Evolutionary conservation across 495 filamentous ascomycete genomes (phyloP).

Genomic region (Daldinia concentrica): DNA sequence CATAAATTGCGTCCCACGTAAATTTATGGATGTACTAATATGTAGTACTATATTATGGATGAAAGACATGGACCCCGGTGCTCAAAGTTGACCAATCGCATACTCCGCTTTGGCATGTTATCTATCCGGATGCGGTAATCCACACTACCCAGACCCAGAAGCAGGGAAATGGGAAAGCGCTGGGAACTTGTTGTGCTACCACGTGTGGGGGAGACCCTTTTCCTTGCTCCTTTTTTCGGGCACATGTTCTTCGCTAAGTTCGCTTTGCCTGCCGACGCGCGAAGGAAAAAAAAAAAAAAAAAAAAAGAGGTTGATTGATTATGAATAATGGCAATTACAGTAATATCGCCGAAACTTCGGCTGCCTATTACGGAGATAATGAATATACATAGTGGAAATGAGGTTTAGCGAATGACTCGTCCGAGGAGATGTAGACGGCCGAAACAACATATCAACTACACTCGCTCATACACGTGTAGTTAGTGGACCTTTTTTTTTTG

Average conservation of each 20-base stretch:
- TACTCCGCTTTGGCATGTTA: background rate
- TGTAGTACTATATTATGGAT: constrained; percentile 1
- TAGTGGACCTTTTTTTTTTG: background rate
- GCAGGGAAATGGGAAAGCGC: background rate
- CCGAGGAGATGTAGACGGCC: background rate
- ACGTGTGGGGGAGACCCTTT: constrained; percentile 24
- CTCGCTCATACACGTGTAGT: constrained; percentile 1
- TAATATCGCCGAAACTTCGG: constrained; percentile 14
- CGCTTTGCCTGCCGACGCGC: constrained; percentile 19
- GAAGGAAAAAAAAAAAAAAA: background rate
- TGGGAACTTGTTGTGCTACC: constrained; percentile 24
- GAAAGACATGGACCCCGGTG: constrained; percentile 24
- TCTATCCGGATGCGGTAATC: constrained; percentile 36
- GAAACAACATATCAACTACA: background rate
- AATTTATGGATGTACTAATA: background rate
- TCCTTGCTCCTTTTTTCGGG: constrained; percentile 6
- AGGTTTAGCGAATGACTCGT: background rate
- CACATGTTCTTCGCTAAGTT: constrained; percentile 1
- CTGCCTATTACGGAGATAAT: constrained; percentile 12
- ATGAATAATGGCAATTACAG: constrained; percentile 4
- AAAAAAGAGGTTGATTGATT: background rate
- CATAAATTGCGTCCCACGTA: background rate
- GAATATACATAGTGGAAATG: background rate
- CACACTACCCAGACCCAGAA: constrained; percentile 8
- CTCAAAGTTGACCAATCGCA: constrained; percentile 16